Conservation (phyloP, 495 filamentous ascomycete genomes). For the Bryoglossum gracile region DNA sequence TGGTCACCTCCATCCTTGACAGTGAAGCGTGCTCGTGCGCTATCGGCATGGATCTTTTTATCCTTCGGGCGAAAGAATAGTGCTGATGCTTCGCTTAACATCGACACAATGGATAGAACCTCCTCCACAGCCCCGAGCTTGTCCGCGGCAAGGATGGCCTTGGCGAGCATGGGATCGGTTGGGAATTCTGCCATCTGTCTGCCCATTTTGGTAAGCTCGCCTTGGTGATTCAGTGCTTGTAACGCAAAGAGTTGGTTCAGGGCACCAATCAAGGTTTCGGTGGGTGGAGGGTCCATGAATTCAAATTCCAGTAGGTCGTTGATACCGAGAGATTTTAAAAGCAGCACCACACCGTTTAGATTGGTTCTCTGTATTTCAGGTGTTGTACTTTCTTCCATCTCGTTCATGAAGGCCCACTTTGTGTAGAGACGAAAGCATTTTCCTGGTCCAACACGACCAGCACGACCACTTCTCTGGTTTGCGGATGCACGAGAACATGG, state of each 20-base stretch:
- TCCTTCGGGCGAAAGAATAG: conserved; percentile 97
- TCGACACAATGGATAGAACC: conserved; percentile 87
- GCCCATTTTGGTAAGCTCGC: conserved; percentile 85
- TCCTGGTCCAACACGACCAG: conserved; percentile 86
- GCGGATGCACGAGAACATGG: conserved; percentile 92
- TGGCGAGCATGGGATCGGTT: conserved; percentile 88
- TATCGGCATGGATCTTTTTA: conserved; percentile 93
- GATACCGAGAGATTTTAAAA: conserved; percentile 86
- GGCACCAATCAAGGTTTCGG: conserved; percentile 84
- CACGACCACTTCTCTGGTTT: conserved; percentile 86
- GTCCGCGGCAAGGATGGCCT: conserved; percentile 83
- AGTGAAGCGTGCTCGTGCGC: conserved; percentile 86
- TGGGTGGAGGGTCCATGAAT: conserved; percentile 90
- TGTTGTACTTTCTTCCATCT: conserved; percentile 86
- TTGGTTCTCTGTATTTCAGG: conserved; percentile 94
- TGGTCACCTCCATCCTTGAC: conserved; percentile 91
- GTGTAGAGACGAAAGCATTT: conserved; percentile 96
- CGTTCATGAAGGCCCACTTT: conserved; percentile 89
- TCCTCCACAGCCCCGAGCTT: conserved; percentile 89
- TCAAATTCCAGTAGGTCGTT: conserved; percentile 93
- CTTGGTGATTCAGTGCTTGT: conserved; percentile 81
- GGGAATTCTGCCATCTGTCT: conserved; percentile 97
- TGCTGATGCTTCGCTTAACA: conserved; percentile 82
- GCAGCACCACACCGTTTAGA: conserved; percentile 73
- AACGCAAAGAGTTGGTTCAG: conserved; percentile 90